Percentiles rank a stretch among this genome's conserved stretches.
Evolutionary conservation across 148 eudicot species (phyloP).

Genomic region (Fallopia convolvulus): DNA sequence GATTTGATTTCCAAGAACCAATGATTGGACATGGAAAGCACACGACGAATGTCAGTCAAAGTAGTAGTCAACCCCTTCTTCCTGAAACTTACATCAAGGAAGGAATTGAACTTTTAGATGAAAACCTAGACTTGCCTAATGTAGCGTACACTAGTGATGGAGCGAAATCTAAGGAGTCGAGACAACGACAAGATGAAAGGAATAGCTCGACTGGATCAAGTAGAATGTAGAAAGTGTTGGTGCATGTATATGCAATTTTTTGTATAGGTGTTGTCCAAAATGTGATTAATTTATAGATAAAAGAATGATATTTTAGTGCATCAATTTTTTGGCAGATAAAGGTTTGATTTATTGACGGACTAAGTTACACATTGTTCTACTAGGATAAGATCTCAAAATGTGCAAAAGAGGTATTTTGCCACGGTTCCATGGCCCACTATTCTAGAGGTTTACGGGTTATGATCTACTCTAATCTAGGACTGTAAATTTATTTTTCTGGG

Average conservation of each 20-base stretch:
- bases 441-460: too few species aligned
- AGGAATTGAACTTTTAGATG: not conserved
- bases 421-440: too few species aligned
- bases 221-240: not conserved
- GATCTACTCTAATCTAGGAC: too few species aligned
- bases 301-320: not conserved
- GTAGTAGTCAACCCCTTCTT: not conserved
- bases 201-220: not conserved
- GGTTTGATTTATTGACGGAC: not conserved
- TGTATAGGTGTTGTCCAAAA: not conserved
- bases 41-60: not conserved
- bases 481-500: too few species aligned
- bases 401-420: too few species aligned
- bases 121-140: not conserved
- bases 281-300: not conserved
- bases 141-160: not conserved
- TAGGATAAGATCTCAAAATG: too few species aligned
- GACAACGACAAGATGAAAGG: not conserved
- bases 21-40: not conserved
- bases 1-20: not conserved
- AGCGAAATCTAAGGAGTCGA: not conserved
- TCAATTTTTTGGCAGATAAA: not conserved
- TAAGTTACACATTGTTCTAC: too few species aligned
- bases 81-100: not conserved
- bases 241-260: not conserved